Evolutionary conservation across 352 stramenopile species (phyloP), one percentile per base, ranked within the genome.

Genomic region (Phytopythium chamaehyphon): DNA sequence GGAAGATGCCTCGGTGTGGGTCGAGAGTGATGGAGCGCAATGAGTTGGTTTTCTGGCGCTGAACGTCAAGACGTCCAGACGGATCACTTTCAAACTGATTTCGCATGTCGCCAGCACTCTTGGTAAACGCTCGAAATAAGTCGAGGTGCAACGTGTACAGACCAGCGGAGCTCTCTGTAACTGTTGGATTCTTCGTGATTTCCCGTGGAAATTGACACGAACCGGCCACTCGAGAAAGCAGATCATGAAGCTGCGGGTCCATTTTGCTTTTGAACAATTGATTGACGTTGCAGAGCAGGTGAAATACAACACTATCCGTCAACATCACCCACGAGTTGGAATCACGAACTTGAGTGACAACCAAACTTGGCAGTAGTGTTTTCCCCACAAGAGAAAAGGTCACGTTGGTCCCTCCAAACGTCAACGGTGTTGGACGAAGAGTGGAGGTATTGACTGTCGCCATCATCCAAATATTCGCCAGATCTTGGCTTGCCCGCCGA

Each of bases 241-340:
- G 45, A 19, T 74, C 51, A 9, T 82, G 60, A 12, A 90, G 19
- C 6, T 75, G 42, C 9, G 50, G 51, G 51, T 86, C 69, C 56
- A 90, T 88, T 24, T 76, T 71, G 59, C 60, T 76, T 39, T 74
- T 57, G 15, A 71, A 60, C 16, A 73, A 49, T 19, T 63, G 44
- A 28, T 79, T 67, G 24, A 77, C 53, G 18, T 59, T 48, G 10
- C 68, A 66, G 16, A 88, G 59, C 6, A 90, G 3, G 44, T 83
- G 75, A 49, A 59, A 75, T 19, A 86, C 65, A 37, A 91, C 73
- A 11, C 61, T 72, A 64, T 93, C 83, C 0, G 80, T 87, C 12
- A 93, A 51, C 54, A 76, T 66, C 6, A 86, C 26, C 83, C 83
- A 93, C 40, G 79, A 91, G 45, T 78, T 76, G 16, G 76, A 77